Conservation (phyloP, 2,329 filamentous ascomycete species). For the Onygenales sp. region DNA sequence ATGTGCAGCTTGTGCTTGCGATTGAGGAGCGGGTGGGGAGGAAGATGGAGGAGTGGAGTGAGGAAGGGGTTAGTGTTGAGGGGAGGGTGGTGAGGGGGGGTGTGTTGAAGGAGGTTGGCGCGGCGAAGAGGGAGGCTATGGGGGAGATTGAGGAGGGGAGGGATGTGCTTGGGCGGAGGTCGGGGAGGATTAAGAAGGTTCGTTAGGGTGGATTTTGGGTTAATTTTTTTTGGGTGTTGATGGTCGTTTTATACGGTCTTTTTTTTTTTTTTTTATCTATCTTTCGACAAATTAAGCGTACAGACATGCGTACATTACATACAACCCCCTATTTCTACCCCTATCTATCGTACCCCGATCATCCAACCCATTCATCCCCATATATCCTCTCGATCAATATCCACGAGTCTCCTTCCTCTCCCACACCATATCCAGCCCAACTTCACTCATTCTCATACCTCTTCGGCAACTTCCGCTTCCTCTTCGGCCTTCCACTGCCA, state of each 20-base stretch:
- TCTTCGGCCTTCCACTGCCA: too few relatives aligned
- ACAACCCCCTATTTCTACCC: too few relatives aligned
- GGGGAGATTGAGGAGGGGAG: constrained; percentile 85
- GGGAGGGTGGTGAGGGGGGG: constrained; percentile 74
- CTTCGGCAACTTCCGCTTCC: too few relatives aligned
- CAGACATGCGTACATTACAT: too few relatives aligned
- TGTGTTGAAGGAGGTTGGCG: constrained; percentile 73
- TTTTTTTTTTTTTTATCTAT: constrained; percentile 10
- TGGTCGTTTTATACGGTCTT: constrained; percentile 2
- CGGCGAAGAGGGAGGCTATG: constrained; percentile 88
- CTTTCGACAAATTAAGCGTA: neutral
- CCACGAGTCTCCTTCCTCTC: too few relatives aligned
- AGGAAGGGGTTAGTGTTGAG: constrained; percentile 92
- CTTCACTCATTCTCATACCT: too few relatives aligned
- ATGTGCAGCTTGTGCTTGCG: constrained; percentile 80
- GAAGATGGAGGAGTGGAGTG: constrained; percentile 73
- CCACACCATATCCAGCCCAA: too few relatives aligned
- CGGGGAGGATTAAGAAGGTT: constrained; percentile 38
- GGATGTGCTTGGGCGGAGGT: constrained; percentile 79
- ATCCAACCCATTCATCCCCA: too few relatives aligned
- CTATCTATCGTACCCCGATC: too few relatives aligned
- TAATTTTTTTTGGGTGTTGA: neutral
- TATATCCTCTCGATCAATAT: too few relatives aligned
- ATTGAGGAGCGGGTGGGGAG: constrained; percentile 74
- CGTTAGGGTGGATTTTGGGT: constrained; percentile 14